Evolutionary conservation across 768 basidiomycete genomes (phyloP).

Genomic region (Lyophyllum semitale): DNA sequence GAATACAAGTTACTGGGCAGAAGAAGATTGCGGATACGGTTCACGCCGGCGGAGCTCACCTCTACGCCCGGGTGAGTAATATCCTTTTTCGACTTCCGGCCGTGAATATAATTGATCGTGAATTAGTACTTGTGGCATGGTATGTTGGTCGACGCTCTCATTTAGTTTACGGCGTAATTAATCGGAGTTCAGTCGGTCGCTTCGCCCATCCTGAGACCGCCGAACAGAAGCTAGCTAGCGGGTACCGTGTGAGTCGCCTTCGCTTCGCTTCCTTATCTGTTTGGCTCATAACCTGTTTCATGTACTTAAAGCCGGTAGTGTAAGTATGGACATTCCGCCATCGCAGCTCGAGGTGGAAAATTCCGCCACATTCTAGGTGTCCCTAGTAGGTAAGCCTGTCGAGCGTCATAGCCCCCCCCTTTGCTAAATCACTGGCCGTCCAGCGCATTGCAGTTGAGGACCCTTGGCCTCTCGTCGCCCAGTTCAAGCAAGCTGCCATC

Average conservation of each 20-base stretch:
- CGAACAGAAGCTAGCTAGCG: conserved; percentile 37
- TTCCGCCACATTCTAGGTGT: conserved; percentile 39
- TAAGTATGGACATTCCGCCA: conserved; percentile 46
- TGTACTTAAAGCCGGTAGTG: conserved; percentile 43
- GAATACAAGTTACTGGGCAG: conserved; percentile 46
- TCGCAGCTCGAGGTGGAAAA: conserved; percentile 41
- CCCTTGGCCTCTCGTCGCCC: conserved; percentile 37
- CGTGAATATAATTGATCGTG: background rate
- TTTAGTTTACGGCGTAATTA: background rate
- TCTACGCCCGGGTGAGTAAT: conserved; percentile 42
- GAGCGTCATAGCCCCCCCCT: background rate
- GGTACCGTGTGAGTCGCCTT: conserved; percentile 25
- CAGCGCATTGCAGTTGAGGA: conserved; percentile 44
- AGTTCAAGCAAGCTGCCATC: conserved; percentile 44
- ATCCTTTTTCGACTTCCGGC: background rate
- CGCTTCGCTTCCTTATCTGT: background rate
- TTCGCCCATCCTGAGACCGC: conserved; percentile 9
- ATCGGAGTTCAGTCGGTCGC: background rate
- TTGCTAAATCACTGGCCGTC: background rate
- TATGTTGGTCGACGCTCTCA: conserved; percentile 15
- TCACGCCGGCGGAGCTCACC: conserved; percentile 43
- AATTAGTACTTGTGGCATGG: conserved; percentile 38
- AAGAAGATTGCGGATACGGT: conserved; percentile 48
- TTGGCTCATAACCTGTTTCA: background rate
- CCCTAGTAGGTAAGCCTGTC: conserved; percentile 34